Evolutionary conservation across 2,329 filamentous ascomycete genomes (phyloP).

Genomic region (Clonostachys byssicola): DNA sequence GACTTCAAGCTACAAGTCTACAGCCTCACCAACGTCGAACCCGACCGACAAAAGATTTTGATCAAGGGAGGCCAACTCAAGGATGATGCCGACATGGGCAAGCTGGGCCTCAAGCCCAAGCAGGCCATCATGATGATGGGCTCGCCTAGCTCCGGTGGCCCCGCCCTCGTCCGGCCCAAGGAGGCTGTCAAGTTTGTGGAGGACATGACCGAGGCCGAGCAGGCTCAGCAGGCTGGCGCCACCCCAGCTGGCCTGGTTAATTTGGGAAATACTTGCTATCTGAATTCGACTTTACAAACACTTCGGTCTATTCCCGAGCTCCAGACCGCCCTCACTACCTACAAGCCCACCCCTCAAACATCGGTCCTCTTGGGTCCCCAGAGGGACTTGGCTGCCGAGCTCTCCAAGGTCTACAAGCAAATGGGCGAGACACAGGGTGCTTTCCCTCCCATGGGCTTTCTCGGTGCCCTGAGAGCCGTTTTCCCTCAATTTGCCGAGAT

Average conservation of each 20-base stretch:
- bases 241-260: constrained; percentile 87
- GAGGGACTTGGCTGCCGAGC: constrained; percentile 69
- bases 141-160: constrained; percentile 66
- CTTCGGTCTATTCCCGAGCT: constrained; percentile 87
- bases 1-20: constrained; percentile 95
- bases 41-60: constrained; percentile 92
- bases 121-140: constrained; percentile 97
- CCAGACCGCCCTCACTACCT: constrained; percentile 70
- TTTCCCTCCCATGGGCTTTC: constrained; percentile 79
- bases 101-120: constrained; percentile 78
- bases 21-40: constrained; percentile 92
- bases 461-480: constrained; percentile 70
- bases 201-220: constrained; percentile 95
- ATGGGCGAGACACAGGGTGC: constrained; percentile 88
- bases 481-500: constrained; percentile 94
- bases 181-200: constrained; percentile 86
- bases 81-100: constrained; percentile 84
- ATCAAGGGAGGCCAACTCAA: constrained; percentile 94
- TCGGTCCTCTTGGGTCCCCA: constrained; percentile 42
- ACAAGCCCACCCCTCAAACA: constrained; percentile 21
- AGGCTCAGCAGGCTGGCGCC: constrained; percentile 76
- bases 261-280: constrained; percentile 95
- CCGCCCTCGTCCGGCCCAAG: constrained; percentile 65
- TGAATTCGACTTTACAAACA: constrained; percentile 95
- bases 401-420: constrained; percentile 80